Conservation (phyloP, 2,329 filamentous ascomycete genomes). For the Cordyceps militaris region DNA sequence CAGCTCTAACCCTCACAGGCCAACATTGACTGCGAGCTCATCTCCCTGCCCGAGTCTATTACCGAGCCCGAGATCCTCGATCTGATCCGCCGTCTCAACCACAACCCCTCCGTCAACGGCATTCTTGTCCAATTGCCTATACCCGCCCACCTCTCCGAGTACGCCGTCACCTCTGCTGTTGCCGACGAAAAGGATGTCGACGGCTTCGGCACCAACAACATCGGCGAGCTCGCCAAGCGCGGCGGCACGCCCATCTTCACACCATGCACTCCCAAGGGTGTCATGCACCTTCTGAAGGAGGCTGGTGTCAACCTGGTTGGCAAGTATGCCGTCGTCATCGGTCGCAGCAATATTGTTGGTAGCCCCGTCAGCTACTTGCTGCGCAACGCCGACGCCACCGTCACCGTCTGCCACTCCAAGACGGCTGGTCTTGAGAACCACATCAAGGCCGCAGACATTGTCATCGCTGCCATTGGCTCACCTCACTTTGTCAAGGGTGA, state of each 20-base stretch:
- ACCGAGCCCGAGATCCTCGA: slow-evolving; percentile 81
- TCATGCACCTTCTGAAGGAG: slow-evolving; percentile 86
- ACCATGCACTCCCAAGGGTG: slow-evolving; percentile 93
- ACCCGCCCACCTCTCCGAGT: slow-evolving; percentile 84
- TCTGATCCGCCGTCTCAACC: slow-evolving; percentile 74
- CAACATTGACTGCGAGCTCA: slow-evolving; percentile 79
- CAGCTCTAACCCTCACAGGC: slow-evolving; percentile 45
- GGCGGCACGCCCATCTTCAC: slow-evolving; percentile 84
- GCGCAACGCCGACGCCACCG: slow-evolving; percentile 92
- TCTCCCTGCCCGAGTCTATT: slow-evolving; percentile 76
- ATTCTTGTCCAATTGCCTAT: slow-evolving; percentile 91
- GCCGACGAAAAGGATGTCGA: slow-evolving; percentile 95
- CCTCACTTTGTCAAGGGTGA: slow-evolving; percentile 86
- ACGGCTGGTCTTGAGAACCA: slow-evolving; percentile 66
- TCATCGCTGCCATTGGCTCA: slow-evolving; percentile 87
- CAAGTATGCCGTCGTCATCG: slow-evolving; percentile 91
- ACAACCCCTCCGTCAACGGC: slow-evolving; percentile 78
- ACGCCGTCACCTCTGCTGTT: slow-evolving; percentile 82
- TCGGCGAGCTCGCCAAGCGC: slow-evolving; percentile 93
- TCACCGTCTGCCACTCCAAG: slow-evolving; percentile 91
- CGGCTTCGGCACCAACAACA: slow-evolving; percentile 89
- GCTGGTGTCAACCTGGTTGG: slow-evolving; percentile 76
- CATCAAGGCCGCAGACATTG: slow-evolving; percentile 77
- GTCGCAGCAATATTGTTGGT: slow-evolving; percentile 93
- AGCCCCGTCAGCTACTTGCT: slow-evolving; percentile 94